Evolutionary conservation across 441 rosid genomes (phyloP).

Genomic region (Eutrema salsugineum): DNA sequence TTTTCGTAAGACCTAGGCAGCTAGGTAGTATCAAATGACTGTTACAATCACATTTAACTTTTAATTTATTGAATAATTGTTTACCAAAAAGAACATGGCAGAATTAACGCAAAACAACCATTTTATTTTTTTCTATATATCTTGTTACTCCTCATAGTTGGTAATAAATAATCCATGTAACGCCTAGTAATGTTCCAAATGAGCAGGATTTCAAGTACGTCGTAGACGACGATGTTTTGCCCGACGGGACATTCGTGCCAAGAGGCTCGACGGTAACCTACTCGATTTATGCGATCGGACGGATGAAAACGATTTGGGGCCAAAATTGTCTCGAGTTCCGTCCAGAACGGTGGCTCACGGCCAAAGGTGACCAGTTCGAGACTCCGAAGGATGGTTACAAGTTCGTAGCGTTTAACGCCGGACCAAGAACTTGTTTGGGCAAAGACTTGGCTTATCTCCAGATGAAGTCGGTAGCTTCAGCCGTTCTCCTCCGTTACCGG

Average conservation of each 20-base stretch:
- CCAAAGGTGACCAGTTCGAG: slow-evolving; percentile 51
- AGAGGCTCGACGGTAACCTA: slow-evolving; percentile 86
- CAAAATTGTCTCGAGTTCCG: slow-evolving; percentile 82
- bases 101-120: not conserved
- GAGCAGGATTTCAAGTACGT: slow-evolving; percentile 76
- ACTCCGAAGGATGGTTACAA: slow-evolving; percentile 79
- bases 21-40: slow-evolving; percentile 7
- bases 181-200: slow-evolving; percentile 12
- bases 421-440: slow-evolving; percentile 92
- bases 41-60: slow-evolving; percentile 3
- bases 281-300: slow-evolving; percentile 82
- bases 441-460: slow-evolving; percentile 89
- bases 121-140: not conserved
- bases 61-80: slow-evolving; percentile 2
- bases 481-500: slow-evolving; percentile 78
- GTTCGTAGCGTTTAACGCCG: slow-evolving; percentile 89
- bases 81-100: not conserved
- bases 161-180: not conserved
- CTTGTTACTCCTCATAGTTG: not conserved
- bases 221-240: slow-evolving; percentile 62
- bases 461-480: slow-evolving; percentile 91
- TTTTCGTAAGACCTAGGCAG: not conserved
- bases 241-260: slow-evolving; percentile 75
- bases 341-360: slow-evolving; percentile 80
- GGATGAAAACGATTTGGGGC: slow-evolving; percentile 91